Evolutionary conservation across 345 rosid species (phyloP), one percentile per base, ranked within the genome.

Genomic region (Corchorus olitorius): DNA sequence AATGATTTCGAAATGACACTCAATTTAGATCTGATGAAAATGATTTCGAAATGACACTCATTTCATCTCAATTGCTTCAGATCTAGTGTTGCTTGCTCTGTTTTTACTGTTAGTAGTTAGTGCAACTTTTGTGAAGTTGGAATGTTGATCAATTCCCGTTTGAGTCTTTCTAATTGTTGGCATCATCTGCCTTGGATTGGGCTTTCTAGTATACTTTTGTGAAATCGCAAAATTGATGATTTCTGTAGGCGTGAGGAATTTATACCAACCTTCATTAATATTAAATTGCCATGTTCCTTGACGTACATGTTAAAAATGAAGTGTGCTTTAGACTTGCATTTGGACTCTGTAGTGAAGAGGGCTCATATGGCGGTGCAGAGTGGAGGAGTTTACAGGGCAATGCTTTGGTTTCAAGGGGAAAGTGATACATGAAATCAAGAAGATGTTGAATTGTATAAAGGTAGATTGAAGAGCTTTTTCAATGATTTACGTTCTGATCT

Each of bases 401-500:
- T 93, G 81, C 86, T 95, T 69, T 93, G 99, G 99, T 96, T 83
- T 77, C 97, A 93, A 78, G 99, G 99, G 49, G 98, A 93, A 83
- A 83, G 88, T 14, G 98, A 92, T 81, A 78, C 97, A 14, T 50
- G 20, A 22, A 76, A 20, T 50, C 73, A 72, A 56, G 80, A 80
- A 5, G 94, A 91, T 70, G 92, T 89, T 12, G 87, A 77, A 15
- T 73, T 79, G n/a, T 93, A 89, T 68, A 81, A 83, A 75, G 76
- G 65, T 66, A 91, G 88, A 72, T 82, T 91, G 78, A 80, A 83
- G 34, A 79, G 76, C 58, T 83, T 93, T 59, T 84, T 93, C 39
- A 60, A 6, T 8, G 90, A 93, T 81, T 80, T 95, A 10, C 80
- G 94, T 27, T 84, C 72, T 55, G 97, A 92, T 92, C 83, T 92